Evolutionary conservation across 2,329 filamentous ascomycete genomes (phyloP).

Genomic region (Fusarium hostae): DNA sequence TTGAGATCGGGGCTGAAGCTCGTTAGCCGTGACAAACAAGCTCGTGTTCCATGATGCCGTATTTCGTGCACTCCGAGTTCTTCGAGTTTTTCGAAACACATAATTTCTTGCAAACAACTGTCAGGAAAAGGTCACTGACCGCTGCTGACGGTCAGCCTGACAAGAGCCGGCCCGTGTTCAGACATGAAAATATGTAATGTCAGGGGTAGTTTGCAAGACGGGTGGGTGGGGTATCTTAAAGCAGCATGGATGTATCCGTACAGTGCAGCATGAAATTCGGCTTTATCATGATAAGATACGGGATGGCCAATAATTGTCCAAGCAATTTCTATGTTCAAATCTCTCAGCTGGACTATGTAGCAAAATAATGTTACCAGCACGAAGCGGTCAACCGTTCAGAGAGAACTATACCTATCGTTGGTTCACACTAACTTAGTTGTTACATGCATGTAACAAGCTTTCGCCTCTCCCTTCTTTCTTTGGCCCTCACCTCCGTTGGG

Average conservation of each 20-base stretch:
- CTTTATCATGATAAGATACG: constrained; percentile 24
- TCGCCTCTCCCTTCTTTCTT: constrained; percentile 31
- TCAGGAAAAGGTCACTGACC: not conserved
- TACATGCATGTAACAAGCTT: constrained; percentile 22
- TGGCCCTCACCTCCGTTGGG: constrained; percentile 25
- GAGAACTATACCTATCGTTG: not conserved
- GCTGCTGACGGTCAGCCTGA: constrained; percentile 5
- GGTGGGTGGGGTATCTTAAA: constrained; percentile 21
- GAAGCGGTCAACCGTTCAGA: constrained; percentile 6
- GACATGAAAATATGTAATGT: constrained; percentile 10
- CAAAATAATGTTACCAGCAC: not conserved
- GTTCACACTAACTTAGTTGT: not conserved
- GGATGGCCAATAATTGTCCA: constrained; percentile 5
- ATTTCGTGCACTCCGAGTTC: not conserved
- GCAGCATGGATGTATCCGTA: constrained; percentile 17
- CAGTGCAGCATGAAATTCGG: constrained; percentile 12
- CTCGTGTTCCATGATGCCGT: constrained; percentile 19
- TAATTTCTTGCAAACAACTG: not conserved
- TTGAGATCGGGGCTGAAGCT: constrained; percentile 16
- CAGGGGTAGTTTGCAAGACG: constrained; percentile 28
- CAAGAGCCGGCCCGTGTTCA: not conserved
- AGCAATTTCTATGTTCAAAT: constrained; percentile 16
- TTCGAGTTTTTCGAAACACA: not conserved
- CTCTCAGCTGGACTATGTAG: constrained; percentile 4
- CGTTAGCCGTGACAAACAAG: constrained; percentile 17